Base-by-base conservation (phyloP, 2,329 filamentous ascomycete genomes). In the Talaromyces amestolkiae region DNA sequence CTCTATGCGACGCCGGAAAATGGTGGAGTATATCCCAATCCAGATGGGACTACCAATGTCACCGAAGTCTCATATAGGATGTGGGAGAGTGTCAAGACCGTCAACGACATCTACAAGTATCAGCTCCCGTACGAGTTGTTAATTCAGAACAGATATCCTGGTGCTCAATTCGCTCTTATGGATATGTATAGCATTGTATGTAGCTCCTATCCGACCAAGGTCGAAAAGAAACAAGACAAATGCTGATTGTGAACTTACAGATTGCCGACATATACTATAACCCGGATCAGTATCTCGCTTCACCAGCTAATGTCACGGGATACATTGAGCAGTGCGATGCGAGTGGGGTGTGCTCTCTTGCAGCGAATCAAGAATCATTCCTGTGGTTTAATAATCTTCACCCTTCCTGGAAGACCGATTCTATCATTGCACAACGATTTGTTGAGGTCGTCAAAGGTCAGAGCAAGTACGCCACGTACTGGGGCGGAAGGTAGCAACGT, bases 301-400 rank as follows among this genome's bases (percentile, higher is more conserved):
- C 83, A 2, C 89, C 89, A 3, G 81, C 85, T 6, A 87, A 92
- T 71, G 85, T 87, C 1, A 85, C 83, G 0, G 85, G 85, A 0
- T 86, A 80, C 51, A 86, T 84, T 63, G 81, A 85, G 53, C 77
- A 84, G 24, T 92, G 90, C 70, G 72, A 78, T 65, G 62, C 73
- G 3, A 74, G 70, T 9, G 77, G 78, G 4, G 68, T 79, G 58
- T 85, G 83, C 68, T 71, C 78, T 65, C 77, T 79, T 43, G 69
- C 76, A 15, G 65, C 80, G 3, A 79, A 81, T 39, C 75, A 81
- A 39, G 85, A 89, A 69, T 87, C 85, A 54, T 93, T 86, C 73
- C 69, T 92, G 74, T 93, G 90, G 89, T 91, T 83, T 70, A 90
- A 94, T 76, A 85, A 88, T 72, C 75, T 93, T 72, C 91, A 94